Evolutionary conservation across 2,329 filamentous ascomycete species (phyloP).

Genomic region (Hypoxylon sp.): DNA sequence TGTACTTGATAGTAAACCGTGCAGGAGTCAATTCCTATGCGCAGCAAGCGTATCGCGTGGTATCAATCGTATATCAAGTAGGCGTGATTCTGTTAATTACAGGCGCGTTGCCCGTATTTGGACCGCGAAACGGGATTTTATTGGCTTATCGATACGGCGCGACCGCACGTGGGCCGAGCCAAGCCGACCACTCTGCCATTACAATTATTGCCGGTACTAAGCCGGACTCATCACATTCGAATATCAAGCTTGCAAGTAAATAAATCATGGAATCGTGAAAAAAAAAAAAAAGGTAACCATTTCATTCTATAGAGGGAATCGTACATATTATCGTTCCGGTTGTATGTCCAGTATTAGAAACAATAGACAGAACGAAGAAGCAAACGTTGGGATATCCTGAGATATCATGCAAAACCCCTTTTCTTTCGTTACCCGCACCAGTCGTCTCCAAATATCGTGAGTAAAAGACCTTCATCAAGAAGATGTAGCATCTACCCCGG

Average conservation of each 20-base stretch:
- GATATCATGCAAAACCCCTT: constrained; percentile 27
- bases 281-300: constrained; percentile 5
- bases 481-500: constrained; percentile 12
- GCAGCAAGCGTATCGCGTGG: background rate
- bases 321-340: constrained; percentile 33
- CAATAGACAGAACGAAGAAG: constrained; percentile 17
- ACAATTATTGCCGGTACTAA: background rate
- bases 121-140: constrained; percentile 34
- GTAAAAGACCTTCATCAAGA: background rate
- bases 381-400: constrained; percentile 21
- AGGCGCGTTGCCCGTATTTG: constrained; percentile 34
- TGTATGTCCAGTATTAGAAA: constrained; percentile 11
- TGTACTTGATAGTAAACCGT: background rate
- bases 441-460: constrained; percentile 23
- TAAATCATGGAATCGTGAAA: constrained; percentile 1
- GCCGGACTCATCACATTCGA: background rate
- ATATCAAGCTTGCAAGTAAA: background rate
- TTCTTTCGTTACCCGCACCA: constrained; percentile 7
- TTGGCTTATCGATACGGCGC: constrained; percentile 42
- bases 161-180: constrained; percentile 32
- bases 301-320: constrained; percentile 18
- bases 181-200: background rate
- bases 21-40: background rate
- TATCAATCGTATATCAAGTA: background rate
- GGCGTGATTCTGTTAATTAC: background rate